These are phyloP conservation scores for Boletus calvinii DNA, from an alignment of 1,284 basidiomycete species.

Conservation along the genomic window DNA sequence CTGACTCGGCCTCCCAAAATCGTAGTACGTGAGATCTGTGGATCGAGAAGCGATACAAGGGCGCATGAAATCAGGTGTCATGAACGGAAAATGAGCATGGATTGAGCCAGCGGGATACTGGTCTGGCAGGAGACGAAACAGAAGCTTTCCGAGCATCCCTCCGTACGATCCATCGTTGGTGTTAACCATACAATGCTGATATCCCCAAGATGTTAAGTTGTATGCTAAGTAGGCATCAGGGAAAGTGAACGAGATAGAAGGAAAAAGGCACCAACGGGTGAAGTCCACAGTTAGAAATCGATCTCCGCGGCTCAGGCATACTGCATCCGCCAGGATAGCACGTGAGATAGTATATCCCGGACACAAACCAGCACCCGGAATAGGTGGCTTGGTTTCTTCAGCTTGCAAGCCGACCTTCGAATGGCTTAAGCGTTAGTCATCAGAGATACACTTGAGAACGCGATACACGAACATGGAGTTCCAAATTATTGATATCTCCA, in stretches of 20 bases:
- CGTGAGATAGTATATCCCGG: slow-evolving; percentile 88
- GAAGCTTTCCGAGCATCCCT: slow-evolving; percentile 68
- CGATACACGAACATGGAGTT: slow-evolving; percentile 56
- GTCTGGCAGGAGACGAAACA: slow-evolving; percentile 68
- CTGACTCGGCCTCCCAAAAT: slow-evolving; percentile 22
- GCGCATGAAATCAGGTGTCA: slow-evolving; percentile 44
- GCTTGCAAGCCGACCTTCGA: slow-evolving; percentile 70
- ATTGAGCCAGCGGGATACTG: slow-evolving; percentile 60
- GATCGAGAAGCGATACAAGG: slow-evolving; percentile 16
- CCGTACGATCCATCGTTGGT: slow-evolving; percentile 67
- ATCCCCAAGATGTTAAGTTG: slow-evolving; percentile 78
- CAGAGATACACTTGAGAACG: background rate
- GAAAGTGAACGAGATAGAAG: background rate
- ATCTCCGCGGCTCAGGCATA: slow-evolving; percentile 70
- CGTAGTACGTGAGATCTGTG: slow-evolving; percentile 19
- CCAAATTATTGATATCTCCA: slow-evolving; percentile 72
- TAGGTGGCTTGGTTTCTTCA: slow-evolving; percentile 68
- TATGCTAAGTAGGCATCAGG: slow-evolving; percentile 43
- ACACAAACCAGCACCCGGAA: slow-evolving; percentile 77
- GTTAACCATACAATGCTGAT: slow-evolving; percentile 65
- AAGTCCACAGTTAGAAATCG: slow-evolving; percentile 79
- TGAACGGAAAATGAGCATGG: slow-evolving; percentile 67
- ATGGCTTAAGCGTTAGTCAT: background rate
- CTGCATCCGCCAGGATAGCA: slow-evolving; percentile 82
- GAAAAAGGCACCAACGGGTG: slow-evolving; percentile 49